A percentile compares a stretch with the other conserved stretches of the same genome.
phyloP scores from a whole-genome alignment of 768 basidiomycete species.

The Lactifluus echinatus region DNA sequence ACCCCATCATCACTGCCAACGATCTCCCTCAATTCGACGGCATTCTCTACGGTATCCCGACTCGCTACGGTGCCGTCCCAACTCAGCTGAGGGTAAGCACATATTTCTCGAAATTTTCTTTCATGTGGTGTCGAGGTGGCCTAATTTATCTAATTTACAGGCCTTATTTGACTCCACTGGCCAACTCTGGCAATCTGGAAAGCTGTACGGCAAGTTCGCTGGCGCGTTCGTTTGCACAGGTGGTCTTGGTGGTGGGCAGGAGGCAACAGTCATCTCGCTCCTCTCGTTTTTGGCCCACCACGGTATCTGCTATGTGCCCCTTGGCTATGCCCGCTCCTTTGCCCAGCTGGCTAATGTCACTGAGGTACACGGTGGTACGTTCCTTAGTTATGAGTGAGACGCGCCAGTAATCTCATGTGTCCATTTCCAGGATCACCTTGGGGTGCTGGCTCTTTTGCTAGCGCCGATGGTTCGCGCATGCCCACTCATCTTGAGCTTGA shows the following conservation, averaged over 20 bases:
- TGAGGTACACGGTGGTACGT: slow-evolving; percentile 53
- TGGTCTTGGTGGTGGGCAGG: slow-evolving; percentile 76
- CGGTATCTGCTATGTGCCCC: slow-evolving; percentile 62
- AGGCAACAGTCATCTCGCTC: slow-evolving; percentile 41
- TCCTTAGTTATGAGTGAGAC: not conserved
- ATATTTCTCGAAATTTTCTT: not conserved
- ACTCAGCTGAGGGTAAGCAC: slow-evolving; percentile 63
- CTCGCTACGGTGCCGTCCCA: slow-evolving; percentile 74
- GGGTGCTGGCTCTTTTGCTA: slow-evolving; percentile 63
- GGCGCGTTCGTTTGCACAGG: slow-evolving; percentile 67
- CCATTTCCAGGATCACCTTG: slow-evolving; percentile 52
- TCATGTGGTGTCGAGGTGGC: not conserved
- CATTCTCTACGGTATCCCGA: slow-evolving; percentile 68
- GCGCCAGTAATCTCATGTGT: not conserved
- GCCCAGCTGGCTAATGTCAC: slow-evolving; percentile 33
- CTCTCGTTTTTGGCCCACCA: slow-evolving; percentile 63
- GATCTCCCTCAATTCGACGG: slow-evolving; percentile 57
- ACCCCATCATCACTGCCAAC: slow-evolving; percentile 51
- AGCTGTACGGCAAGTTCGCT: slow-evolving; percentile 66
- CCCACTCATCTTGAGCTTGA: slow-evolving; percentile 43
- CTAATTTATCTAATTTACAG: slow-evolving; percentile 26
- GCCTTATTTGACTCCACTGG: slow-evolving; percentile 75
- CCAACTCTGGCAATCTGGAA: slow-evolving; percentile 48
- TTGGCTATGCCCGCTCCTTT: slow-evolving; percentile 54
- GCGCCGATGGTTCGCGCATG: slow-evolving; percentile 36